Base-by-base conservation (phyloP, 805 yeast species). In the Priceomyces melissophilus region DNA sequence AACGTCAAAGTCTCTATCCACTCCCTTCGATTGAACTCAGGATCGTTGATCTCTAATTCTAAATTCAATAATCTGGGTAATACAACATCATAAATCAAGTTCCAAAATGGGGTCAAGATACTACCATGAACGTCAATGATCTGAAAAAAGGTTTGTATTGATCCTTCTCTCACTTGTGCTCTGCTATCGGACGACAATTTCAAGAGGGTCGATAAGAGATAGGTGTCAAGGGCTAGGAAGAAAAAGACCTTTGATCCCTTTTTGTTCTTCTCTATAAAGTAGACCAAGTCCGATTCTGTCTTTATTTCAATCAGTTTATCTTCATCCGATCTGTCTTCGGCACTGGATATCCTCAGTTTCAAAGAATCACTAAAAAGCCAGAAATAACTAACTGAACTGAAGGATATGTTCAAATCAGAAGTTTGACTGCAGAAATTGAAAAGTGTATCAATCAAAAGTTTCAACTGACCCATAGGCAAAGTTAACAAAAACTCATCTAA, bases 381-480 rank as follows among this genome's bases (percentile, higher is more conserved):
- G 54, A 89, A 90, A 49, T 89, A 85, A 50, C 96, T 87, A 7
- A 89, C 85, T 0, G 96, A 82, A 37, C 95, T 87, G 57, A 91
- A 89, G 0, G 97, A 87, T 14, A 88, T 86, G 58, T 91, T 91
- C 48, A 91, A 60, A 49, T 91, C 96, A 46, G 68, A 70, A 1
- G 60, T 64, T 53, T 93, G 98, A 2, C 73, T 63, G 27, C 87
- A 82, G 60, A 87, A 91, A 46, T 79, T 76, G 51, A 73, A 76
- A 29, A 91, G 66, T 1, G 90, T 79, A 47, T 87, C 88, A 43
- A 89, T 79, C 31, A 90, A 73, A 2, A 73, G 69, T 43, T 74
- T 76, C 29, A 87, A 69, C 41, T 82, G 83, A n/a, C 68, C 64
- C 27, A 73, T 60, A 0, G 97, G 96, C 9, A 93, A 66, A 3